Base-by-base conservation (phyloP, 192 early-diverging fungal species). In the Mortierella claussenii region DNA sequence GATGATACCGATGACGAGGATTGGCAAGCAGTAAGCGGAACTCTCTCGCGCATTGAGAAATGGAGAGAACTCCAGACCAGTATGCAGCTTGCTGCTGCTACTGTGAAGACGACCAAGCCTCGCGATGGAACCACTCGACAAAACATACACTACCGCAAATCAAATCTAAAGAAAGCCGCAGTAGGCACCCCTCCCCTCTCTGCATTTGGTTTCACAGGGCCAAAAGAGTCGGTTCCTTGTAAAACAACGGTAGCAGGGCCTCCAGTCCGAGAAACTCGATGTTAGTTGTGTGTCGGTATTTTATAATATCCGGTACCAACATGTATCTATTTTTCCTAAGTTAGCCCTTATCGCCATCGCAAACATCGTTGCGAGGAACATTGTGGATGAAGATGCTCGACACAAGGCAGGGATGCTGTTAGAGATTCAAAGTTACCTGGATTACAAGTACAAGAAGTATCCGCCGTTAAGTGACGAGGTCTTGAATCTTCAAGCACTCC, bases 371-470 rank as follows among this genome's bases (percentile, higher is more conserved):
- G 4, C 20, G 20, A 33, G n/a, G n/a, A n/a, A n/a, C n/a, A n/a
- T 30, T 15, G 31, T 9, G 51, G 20, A 53, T 32, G 51, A 12
- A 32, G 12, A 17, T 30, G 30, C 18, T 3, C 15, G 30, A 3
- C 51, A 27, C 13, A 53, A 32, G n/a, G 3, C 12, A 21, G 17
- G 51, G 6, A 53, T 53, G 51, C 3, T 53, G 18, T 32, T 30
- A 31, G 51, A 53, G 13, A 53, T 53, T 53, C 28, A 53, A 17
- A 18, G 51, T 53, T 49, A 49, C 47, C 27, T 49, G 47, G 8
- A 8, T 49, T 12, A 24, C 21, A 49, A 49, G 12, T 49, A 49
- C 47, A 49, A 24, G 21, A 49, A 49, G 12, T 24, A 49, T 49
- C 47, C 23, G 21, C 47, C 47, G 21, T 3, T 49, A 2, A 49